A percentile compares a stretch with the other conserved stretches of the same genome.
Evolutionary conservation across 2,329 filamentous ascomycete species (phyloP).

Genomic region (Curvularia hawaiiensis): DNA sequence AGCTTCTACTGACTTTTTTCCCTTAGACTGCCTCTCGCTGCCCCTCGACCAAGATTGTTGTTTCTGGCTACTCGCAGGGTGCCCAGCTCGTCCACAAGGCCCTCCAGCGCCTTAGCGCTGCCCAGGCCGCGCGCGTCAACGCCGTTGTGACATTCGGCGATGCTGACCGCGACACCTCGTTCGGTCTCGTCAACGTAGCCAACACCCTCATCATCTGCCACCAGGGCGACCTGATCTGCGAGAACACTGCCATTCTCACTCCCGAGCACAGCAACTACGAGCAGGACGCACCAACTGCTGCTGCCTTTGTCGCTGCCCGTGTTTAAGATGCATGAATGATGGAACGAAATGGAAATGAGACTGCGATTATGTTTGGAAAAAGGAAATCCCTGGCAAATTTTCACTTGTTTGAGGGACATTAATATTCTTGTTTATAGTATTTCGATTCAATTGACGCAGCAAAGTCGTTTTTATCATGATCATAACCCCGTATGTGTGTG

Average conservation of each 20-base stretch:
- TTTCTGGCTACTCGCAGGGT: conserved; percentile 46
- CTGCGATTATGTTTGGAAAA: not conserved
- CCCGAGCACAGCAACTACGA: conserved; percentile 33
- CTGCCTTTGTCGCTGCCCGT: conserved; percentile 28
- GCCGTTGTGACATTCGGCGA: conserved; percentile 48
- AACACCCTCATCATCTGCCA: conserved; percentile 46
- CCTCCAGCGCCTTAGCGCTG: conserved; percentile 37
- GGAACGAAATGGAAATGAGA: not conserved
- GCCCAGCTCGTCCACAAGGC: conserved; percentile 54
- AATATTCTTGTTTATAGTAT: not conserved
- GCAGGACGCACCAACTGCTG: conserved; percentile 31
- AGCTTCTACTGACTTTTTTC: not conserved
- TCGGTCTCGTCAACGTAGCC: conserved; percentile 35
- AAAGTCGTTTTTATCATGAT: not conserved
- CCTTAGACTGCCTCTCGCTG: conserved; percentile 30
- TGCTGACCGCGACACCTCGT: conserved; percentile 39
- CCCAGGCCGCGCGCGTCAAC: conserved; percentile 27
- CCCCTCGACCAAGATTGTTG: conserved; percentile 38
- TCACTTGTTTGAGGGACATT: not conserved
- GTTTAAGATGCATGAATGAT: conserved; percentile 8
- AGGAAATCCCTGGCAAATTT: not conserved
- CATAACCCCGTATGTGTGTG: not conserved
- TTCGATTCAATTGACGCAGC: not conserved
- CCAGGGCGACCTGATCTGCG: conserved; percentile 43
- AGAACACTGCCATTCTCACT: conserved; percentile 32